These are phyloP conservation scores for Carex scoparia DNA, from an alignment of 176 grass and related monocot genomes.

Conservation along the genomic window DNA sequence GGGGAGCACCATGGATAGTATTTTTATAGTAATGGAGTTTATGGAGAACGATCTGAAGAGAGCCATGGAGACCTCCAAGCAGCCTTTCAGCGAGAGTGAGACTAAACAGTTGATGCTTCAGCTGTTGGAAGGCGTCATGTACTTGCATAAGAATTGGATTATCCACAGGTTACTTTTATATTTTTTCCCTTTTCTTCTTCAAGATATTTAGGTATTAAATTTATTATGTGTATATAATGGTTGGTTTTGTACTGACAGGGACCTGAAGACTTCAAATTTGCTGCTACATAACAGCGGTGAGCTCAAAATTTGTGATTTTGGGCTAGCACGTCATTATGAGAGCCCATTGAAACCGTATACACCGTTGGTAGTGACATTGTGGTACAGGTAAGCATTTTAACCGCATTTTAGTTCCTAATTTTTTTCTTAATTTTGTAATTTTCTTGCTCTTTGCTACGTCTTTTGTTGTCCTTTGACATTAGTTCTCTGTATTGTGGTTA, in stretches of 20 bases:
- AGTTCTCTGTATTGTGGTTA: neutral
- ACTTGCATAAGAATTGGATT: slow-evolving; percentile 88
- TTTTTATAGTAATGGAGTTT: slow-evolving; percentile 93
- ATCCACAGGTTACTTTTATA: slow-evolving; percentile 56
- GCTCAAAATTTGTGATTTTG: slow-evolving; percentile 94
- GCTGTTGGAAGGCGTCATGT: slow-evolving; percentile 76
- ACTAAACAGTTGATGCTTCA: slow-evolving; percentile 92
- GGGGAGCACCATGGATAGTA: slow-evolving; percentile 49
- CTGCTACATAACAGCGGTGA: slow-evolving; percentile 79
- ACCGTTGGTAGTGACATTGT: slow-evolving; percentile 83
- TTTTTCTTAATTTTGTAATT: slow-evolving; percentile 23
- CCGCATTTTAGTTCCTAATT: slow-evolving; percentile 20
- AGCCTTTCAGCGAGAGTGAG: slow-evolving; percentile 69
- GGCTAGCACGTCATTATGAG: slow-evolving; percentile 84
- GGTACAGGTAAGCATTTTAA: slow-evolving; percentile 56
- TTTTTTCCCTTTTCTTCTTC: neutral
- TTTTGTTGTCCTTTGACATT: slow-evolving; percentile 1
- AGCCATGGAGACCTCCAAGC: slow-evolving; percentile 68
- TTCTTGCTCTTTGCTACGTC: neutral
- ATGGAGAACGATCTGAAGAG: slow-evolving; percentile 91
- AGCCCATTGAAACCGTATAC: slow-evolving; percentile 86
- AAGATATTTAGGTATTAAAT: neutral
- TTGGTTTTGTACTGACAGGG: slow-evolving; percentile 35
- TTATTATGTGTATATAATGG: slow-evolving; percentile 14
- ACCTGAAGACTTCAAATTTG: slow-evolving; percentile 89